Conservation (phyloP, 2,329 filamentous ascomycete genomes). For the Claviceps quebecensis region DNA sequence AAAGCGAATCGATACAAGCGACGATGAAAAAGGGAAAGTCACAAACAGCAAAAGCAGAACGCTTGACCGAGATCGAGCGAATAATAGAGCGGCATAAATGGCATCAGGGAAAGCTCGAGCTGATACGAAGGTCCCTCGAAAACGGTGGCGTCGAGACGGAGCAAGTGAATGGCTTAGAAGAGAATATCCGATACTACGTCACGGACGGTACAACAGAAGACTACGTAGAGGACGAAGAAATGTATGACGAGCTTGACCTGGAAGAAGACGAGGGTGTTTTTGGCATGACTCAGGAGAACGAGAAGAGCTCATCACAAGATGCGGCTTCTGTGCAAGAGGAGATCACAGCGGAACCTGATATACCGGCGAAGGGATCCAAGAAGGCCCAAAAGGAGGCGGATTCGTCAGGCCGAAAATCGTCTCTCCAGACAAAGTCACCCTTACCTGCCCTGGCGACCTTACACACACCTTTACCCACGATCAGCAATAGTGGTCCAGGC, state of each 20-base stretch:
- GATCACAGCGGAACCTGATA: slow-evolving; percentile 41
- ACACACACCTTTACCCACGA: slow-evolving; percentile 55
- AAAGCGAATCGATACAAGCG: slow-evolving; percentile 72
- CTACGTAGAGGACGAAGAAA: slow-evolving; percentile 83
- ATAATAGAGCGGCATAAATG: slow-evolving; percentile 89
- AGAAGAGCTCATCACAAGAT: slow-evolving; percentile 89
- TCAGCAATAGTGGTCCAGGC: slow-evolving; percentile 41
- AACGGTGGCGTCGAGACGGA: slow-evolving; percentile 84
- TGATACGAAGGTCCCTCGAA: slow-evolving; percentile 78
- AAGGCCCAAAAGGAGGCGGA: slow-evolving; percentile 48
- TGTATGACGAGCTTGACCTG: slow-evolving; percentile 89
- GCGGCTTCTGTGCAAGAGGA: slow-evolving; percentile 87
- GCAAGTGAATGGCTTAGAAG: slow-evolving; percentile 76
- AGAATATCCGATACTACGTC: slow-evolving; percentile 90
- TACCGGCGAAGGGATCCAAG: slow-evolving; percentile 29
- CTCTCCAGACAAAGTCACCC: slow-evolving; percentile 83
- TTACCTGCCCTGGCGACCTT: slow-evolving; percentile 84
- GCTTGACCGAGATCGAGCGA: slow-evolving; percentile 72
- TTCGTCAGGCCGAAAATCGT: slow-evolving; percentile 53
- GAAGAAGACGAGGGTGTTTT: slow-evolving; percentile 84
- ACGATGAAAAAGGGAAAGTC: slow-evolving; percentile 93
- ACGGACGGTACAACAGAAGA: slow-evolving; percentile 78
- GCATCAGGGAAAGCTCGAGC: slow-evolving; percentile 85
- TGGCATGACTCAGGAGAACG: slow-evolving; percentile 66
- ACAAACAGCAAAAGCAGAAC: slow-evolving; percentile 68